Percentiles rank a stretch among this genome's conserved stretches.
phyloP scores from a whole-genome alignment of 192 early-diverging fungal species.

The Umbelopsis isabellina region DNA sequence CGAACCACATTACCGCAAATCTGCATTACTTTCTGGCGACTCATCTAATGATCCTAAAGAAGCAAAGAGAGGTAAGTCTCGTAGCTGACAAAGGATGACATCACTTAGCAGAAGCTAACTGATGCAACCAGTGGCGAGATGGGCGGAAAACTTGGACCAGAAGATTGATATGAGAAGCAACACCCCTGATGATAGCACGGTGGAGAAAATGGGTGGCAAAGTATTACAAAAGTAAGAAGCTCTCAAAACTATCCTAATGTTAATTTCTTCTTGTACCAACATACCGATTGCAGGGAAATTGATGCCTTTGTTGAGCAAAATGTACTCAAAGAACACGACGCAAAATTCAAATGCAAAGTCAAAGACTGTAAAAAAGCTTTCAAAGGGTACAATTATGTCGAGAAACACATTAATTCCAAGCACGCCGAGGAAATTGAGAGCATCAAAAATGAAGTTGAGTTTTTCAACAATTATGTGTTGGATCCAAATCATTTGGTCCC shows the following conservation, averaged over 20 bases:
- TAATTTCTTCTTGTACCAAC: not conserved
- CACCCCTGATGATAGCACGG: constrained; percentile 43
- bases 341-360: constrained; percentile 85
- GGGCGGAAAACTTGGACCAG: constrained; percentile 61
- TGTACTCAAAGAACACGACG: constrained; percentile 71
- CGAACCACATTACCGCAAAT: constrained; percentile 55
- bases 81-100: not conserved
- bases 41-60: constrained; percentile 13
- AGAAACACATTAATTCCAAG: constrained; percentile 92
- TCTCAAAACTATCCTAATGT: not conserved
- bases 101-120: not conserved
- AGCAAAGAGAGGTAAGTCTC: constrained; percentile 21
- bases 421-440: constrained; percentile 75
- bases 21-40: constrained; percentile 16
- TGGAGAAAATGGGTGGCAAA: constrained; percentile 57
- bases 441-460: constrained; percentile 67
- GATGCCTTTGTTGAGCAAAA: constrained; percentile 56
- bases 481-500: constrained; percentile 82
- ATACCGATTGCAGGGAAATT: constrained; percentile 39
- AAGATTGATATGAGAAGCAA: constrained; percentile 52
- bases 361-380: constrained; percentile 88
- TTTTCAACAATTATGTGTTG: constrained; percentile 88
- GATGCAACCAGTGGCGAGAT: constrained; percentile 43
- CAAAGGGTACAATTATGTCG: constrained; percentile 90
- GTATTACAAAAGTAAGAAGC: constrained; percentile 46